Evolutionary conservation across 2,329 filamentous ascomycete genomes (phyloP).

Genomic region (Aspergillus fumigatiaffinis): DNA sequence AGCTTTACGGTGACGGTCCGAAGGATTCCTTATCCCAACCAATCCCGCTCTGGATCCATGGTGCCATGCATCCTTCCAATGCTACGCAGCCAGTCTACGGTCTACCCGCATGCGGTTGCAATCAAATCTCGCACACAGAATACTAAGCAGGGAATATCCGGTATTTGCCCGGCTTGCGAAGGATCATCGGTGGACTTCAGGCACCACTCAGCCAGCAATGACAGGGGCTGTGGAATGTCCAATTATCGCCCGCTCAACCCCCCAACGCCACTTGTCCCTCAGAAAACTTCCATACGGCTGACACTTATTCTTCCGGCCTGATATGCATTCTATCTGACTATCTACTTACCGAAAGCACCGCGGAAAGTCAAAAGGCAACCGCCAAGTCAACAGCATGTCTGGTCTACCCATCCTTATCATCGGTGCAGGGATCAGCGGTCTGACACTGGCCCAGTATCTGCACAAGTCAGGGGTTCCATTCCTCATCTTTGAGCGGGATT

Average conservation of each 20-base stretch:
- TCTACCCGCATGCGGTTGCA: too few species aligned
- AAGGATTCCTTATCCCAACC: too few species aligned
- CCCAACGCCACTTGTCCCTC: neutral
- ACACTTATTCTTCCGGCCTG: neutral
- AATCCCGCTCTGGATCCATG: neutral
- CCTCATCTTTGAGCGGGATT: slow-evolving; percentile 40
- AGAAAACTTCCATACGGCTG: neutral
- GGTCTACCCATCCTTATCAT: slow-evolving; percentile 39
- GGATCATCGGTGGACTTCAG: neutral
- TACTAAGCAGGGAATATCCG: too few species aligned
- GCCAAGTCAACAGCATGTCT: slow-evolving; percentile 11
- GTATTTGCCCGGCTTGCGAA: neutral
- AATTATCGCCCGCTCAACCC: neutral
- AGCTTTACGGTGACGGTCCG: too few species aligned
- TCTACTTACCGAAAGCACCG: neutral
- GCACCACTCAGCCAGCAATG: neutral
- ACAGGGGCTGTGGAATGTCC: too few species aligned
- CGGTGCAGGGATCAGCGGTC: slow-evolving; percentile 42
- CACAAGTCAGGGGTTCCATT: slow-evolving; percentile 31
- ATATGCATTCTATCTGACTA: too few species aligned
- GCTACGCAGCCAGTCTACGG: too few species aligned
- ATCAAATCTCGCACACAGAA: too few species aligned
- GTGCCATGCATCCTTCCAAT: neutral
- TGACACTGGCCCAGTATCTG: slow-evolving; percentile 41
- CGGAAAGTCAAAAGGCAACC: neutral